These are phyloP conservation scores for Cyanidiococcus yangmingshanensis DNA, from an alignment of 23 red algal species.

Conservation along the genomic window DNA sequence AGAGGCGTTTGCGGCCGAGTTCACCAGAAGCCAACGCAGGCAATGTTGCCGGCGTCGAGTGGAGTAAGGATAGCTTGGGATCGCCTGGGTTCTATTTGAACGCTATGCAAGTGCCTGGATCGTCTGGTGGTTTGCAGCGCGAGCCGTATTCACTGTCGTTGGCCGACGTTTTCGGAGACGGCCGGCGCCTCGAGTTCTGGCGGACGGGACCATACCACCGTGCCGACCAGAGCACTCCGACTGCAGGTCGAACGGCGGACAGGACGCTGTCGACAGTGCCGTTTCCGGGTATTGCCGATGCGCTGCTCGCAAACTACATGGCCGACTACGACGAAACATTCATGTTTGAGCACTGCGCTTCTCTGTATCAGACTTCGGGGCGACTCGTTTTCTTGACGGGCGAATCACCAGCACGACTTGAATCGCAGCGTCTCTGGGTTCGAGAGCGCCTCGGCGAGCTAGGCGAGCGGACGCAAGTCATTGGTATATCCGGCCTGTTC, in stretches of 20 bases:
- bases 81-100: background rate
- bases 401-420: background rate
- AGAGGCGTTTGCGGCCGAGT: no score
- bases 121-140: background rate
- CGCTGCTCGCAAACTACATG: slow-evolving; percentile 15
- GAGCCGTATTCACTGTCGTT: background rate
- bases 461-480: background rate
- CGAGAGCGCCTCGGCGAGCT: background rate
- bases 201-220: no score
- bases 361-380: slow-evolving; percentile 2
- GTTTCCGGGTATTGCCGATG: slow-evolving; percentile 12
- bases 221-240: no score
- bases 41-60: no score
- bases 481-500: slow-evolving; percentile 1
- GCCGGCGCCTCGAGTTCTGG: no score
- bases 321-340: background rate
- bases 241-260: background rate
- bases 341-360: background rate
- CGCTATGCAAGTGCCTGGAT: background rate
- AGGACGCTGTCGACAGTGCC: background rate
- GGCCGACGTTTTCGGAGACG: background rate
- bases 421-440: background rate
- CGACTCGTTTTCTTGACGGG: slow-evolving; percentile 1
- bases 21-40: no score
- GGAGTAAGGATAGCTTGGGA: no score